Evolutionary conservation across 805 yeast species (phyloP).

Genomic region (Martiniozyma abietophila): DNA sequence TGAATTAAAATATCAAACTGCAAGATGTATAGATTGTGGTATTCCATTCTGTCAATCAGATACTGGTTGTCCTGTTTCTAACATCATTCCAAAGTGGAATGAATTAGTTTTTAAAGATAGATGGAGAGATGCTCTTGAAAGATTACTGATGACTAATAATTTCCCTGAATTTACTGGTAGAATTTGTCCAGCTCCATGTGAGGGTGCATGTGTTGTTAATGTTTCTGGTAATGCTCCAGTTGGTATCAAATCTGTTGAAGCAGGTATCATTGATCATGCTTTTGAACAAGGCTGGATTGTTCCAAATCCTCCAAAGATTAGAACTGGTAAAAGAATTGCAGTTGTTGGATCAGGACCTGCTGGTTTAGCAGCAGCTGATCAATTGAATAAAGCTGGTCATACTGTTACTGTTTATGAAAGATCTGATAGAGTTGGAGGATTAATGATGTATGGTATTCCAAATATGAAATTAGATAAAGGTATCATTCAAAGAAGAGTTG

Average conservation of each 20-base stretch:
- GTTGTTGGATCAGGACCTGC: constrained; percentile 96
- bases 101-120: constrained; percentile 90
- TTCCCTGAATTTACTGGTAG: constrained; percentile 98
- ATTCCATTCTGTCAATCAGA: constrained; percentile 98
- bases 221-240: constrained; percentile 92
- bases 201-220: constrained; percentile 82
- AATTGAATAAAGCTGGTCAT: constrained; percentile 94
- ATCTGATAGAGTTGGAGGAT: constrained; percentile 92
- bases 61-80: constrained; percentile 96
- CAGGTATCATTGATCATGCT: constrained; percentile 93
- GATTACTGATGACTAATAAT: constrained; percentile 91
- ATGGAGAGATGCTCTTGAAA: constrained; percentile 89
- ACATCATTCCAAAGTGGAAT: constrained; percentile 96
- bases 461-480: constrained; percentile 95
- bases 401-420: constrained; percentile 86
- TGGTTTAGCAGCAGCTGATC: constrained; percentile 95
- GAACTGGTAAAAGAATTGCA: constrained; percentile 84
- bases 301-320: constrained; percentile 65
- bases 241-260: constrained; percentile 91
- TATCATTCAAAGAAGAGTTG: constrained; percentile 87
- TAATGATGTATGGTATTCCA: constrained; percentile 98
- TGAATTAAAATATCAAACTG: constrained; percentile 85
- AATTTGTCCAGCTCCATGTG: constrained; percentile 99
- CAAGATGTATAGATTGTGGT: constrained; percentile 99
- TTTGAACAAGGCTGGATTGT: constrained; percentile 95